A percentile compares a stretch with the other conserved stretches of the same genome.
Evolutionary conservation across 768 basidiomycete genomes (phyloP).

Genomic region (Mycena amicta): DNA sequence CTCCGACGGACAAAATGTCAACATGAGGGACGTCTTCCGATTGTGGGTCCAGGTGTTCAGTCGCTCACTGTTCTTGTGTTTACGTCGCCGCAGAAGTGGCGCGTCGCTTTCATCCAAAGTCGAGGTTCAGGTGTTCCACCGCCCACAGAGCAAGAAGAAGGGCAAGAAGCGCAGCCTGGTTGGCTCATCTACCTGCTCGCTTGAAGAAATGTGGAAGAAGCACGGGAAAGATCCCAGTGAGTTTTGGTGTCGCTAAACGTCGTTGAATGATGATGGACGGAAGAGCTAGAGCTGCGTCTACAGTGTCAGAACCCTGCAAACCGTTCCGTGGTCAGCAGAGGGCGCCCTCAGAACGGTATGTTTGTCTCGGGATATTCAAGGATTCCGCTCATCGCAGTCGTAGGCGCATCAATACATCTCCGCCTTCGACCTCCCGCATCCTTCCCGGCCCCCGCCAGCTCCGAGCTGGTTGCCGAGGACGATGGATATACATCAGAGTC

Average conservation of each 20-base stretch:
- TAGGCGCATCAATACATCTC: slow-evolving; percentile 25
- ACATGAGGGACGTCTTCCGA: slow-evolving; percentile 53
- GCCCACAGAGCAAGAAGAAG: slow-evolving; percentile 65
- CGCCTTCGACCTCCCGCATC: slow-evolving; percentile 21
- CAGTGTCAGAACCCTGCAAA: slow-evolving; percentile 41
- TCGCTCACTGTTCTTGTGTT: background rate
- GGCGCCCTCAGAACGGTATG: slow-evolving; percentile 42
- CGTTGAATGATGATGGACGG: slow-evolving; percentile 12
- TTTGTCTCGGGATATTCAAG: background rate
- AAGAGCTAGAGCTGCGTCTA: slow-evolving; percentile 49
- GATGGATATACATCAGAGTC: slow-evolving; percentile 10
- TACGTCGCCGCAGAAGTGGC: slow-evolving; percentile 44
- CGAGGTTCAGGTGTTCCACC: slow-evolving; percentile 60
- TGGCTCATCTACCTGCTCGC: slow-evolving; percentile 49
- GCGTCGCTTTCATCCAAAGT: slow-evolving; percentile 42
- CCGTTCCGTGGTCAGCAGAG: slow-evolving; percentile 34
- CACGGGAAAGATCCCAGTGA: slow-evolving; percentile 49
- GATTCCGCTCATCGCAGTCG: background rate
- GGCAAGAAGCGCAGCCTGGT: slow-evolving; percentile 57
- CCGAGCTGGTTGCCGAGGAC: slow-evolving; percentile 2
- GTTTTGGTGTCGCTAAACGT: slow-evolving; percentile 20
- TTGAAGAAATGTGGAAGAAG: slow-evolving; percentile 56
- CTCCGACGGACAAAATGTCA: slow-evolving; percentile 70
- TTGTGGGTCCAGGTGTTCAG: slow-evolving; percentile 47
- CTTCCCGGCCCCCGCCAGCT: slow-evolving; percentile 3